phyloP scores from a whole-genome alignment of 2,329 filamentous ascomycete genomes.

The Cercospora brassicicola region DNA sequence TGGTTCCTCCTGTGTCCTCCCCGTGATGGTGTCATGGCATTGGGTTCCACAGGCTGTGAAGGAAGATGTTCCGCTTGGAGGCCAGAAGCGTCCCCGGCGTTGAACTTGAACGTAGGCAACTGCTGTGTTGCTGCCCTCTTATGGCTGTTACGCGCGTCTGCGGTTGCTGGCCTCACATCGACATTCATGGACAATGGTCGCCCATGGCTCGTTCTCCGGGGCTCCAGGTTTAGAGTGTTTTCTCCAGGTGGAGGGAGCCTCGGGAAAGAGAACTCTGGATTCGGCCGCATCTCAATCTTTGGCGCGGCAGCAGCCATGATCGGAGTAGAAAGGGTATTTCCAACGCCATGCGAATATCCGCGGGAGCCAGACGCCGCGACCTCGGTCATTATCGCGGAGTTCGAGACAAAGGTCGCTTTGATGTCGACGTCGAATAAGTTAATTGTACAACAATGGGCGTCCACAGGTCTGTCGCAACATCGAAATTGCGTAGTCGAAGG shows the following conservation, averaged over 20 bases:
- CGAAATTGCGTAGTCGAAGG: neutral
- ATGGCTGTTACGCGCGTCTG: slow-evolving; percentile 40
- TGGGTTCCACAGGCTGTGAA: slow-evolving; percentile 27
- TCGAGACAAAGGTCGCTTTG: slow-evolving; percentile 10
- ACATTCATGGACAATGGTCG: slow-evolving; percentile 39
- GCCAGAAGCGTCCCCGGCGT: slow-evolving; percentile 45
- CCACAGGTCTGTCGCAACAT: neutral
- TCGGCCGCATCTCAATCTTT: slow-evolving; percentile 47
- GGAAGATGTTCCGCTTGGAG: slow-evolving; percentile 35
- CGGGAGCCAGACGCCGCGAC: slow-evolving; percentile 33
- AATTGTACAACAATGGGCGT: slow-evolving; percentile 9
- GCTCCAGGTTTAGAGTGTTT: slow-evolving; percentile 12
- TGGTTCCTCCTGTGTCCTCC: slow-evolving; percentile 71
- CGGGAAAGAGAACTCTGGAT: slow-evolving; percentile 53
- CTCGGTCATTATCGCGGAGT: slow-evolving; percentile 31
- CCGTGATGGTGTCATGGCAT: slow-evolving; percentile 51
- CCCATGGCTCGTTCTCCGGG: slow-evolving; percentile 18
- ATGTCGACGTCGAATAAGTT: neutral
- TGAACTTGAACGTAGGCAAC: slow-evolving; percentile 53
- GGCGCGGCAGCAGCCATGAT: slow-evolving; percentile 27
- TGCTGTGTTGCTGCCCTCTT: slow-evolving; percentile 35
- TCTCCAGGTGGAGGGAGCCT: slow-evolving; percentile 39
- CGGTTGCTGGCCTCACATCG: slow-evolving; percentile 41
- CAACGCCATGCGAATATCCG: slow-evolving; percentile 33
- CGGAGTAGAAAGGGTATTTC: slow-evolving; percentile 44